Base-by-base conservation (phyloP, 169 alveolate species). In the Plasmodium gaboni region DNA sequence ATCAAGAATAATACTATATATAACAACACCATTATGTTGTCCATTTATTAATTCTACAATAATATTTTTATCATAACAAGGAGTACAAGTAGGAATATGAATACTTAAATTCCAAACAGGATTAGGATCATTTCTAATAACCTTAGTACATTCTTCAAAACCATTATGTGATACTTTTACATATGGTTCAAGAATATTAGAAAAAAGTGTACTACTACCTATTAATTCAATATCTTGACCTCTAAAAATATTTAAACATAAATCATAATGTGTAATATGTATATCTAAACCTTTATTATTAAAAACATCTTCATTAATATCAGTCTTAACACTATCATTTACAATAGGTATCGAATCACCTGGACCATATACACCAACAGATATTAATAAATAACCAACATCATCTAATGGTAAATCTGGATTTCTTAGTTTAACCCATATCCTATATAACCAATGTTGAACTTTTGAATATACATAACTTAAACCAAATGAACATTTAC, bases 351-450 rank as follows among this genome's bases (percentile, higher is more conserved):
- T 93, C 6, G 94, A 89, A 80, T 95, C 97, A 38, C 97, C 97
- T 0, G 97, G 97, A 0, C 96, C 97, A 69, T 92, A 95, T 19
- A 95, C 96, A 32, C 97, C 97, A 24, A 95, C 93, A 5, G 97
- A 94, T 46, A 92, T 74, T 55, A 95, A 78, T 60, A 94, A 38
- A 28, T 63, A 89, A 0, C 97, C 97, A 91, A 93, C 93, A 32
- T 85, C 86, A 65, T 89, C 94, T 51, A 88, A 78, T 19, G 94
- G 94, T 2, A 83, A 85, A 48, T 87, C 95, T 10, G 88, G 94
- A 13, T 94, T 92, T 93, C 94, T 87, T 92, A 87, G 91, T 73
- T 64, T 92, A 2, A 94, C 97, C 97, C 97, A 95, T 24, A 95
- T 92, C 32, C 97, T 90, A 87, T 95, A 92, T 26, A 95, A 88